Evolutionary conservation across 192 early-diverging fungal genomes (phyloP), one percentile per base, ranked within the genome.

Genomic region (Lobosporangium transversale): DNA sequence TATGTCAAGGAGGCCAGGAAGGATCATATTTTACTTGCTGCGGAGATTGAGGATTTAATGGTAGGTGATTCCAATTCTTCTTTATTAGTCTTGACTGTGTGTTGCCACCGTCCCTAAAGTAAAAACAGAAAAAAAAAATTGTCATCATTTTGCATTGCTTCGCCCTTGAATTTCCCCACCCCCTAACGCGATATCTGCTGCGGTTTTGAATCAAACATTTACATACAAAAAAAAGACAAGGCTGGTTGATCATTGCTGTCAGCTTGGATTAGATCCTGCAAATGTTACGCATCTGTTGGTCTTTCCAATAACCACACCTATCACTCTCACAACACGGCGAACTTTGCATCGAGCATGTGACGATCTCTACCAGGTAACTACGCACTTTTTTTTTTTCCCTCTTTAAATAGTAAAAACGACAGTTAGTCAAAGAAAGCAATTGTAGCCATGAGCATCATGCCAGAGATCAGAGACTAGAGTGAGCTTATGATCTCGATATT

Each of bases 1-100:
- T 57, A 78, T 26, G 81, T 83, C 7, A 20, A 53, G 23, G 60
- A 80, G 2, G 82, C 70, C 36, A 43, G 50, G 45, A 49, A 65
- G 47, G 80, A 79, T 21, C 79, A 81, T 27, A 54, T 45, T 8
- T 30, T 80, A 24, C 55, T 86, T 21, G 58, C 78, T 20, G 84
- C 84, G 5, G 79, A 83, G 54, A 82, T 86, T 42, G 80, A 84
- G 64, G 84, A 86, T 66, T 53, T 79, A 17, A 79, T 86, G 80
- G 84, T 80, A 80, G 58, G 43, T 67, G 23, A 31, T 4, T n/a
- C n/a, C 31, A 18, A 11, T 10, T 37, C 11, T 29, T 24, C 18
- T 43, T 14, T 62, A 14, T 37, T 23, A 7, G 29, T 43, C 40
- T 53, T 27, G 4, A 40, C 37, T 32, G 32, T 53, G 57, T 52